A percentile compares a stretch with the other conserved stretches of the same genome.
phyloP scores from a whole-genome alignment of 805 yeast species.

The Schwanniomyces yamadae region DNA sequence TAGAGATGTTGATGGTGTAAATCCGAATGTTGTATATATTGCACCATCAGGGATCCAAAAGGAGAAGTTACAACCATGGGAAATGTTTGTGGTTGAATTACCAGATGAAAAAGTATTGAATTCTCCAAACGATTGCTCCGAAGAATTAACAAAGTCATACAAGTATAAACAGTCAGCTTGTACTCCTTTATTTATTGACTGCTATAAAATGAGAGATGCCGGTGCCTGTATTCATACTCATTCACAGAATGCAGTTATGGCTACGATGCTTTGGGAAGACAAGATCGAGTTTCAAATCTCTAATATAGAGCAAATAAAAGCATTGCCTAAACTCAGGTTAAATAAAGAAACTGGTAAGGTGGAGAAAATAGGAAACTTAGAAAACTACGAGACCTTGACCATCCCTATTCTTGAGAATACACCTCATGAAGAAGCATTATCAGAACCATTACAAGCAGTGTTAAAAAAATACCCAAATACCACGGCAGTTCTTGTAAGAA shows the following conservation, averaged over 20 bases:
- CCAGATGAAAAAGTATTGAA: slow-evolving; percentile 52
- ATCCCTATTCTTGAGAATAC: slow-evolving; percentile 92
- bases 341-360: slow-evolving; percentile 36
- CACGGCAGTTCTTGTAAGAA: slow-evolving; percentile 83
- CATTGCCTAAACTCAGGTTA: slow-evolving; percentile 58
- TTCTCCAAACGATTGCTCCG: slow-evolving; percentile 50
- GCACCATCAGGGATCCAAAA: slow-evolving; percentile 98
- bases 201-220: slow-evolving; percentile 65
- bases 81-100: slow-evolving; percentile 75
- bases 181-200: slow-evolving; percentile 81
- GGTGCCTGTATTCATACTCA: slow-evolving; percentile 96
- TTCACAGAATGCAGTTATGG: slow-evolving; percentile 84
- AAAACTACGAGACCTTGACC: slow-evolving; percentile 69
- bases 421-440: slow-evolving; percentile 83
- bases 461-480: slow-evolving; percentile 71
- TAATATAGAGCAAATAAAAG: slow-evolving; percentile 89
- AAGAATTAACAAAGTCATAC: slow-evolving; percentile 36
- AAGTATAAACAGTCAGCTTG: slow-evolving; percentile 88
- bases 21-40: slow-evolving; percentile 56
- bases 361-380: slow-evolving; percentile 64
- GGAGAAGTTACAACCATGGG: slow-evolving; percentile 78
- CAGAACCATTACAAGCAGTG: slow-evolving; percentile 61
- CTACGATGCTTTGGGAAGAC: slow-evolving; percentile 62
- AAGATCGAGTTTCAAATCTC: slow-evolving; percentile 69
- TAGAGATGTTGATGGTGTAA: slow-evolving; percentile 43